Base-by-base conservation (phyloP, 148 eudicot genomes). In the Cornus suecica region DNA sequence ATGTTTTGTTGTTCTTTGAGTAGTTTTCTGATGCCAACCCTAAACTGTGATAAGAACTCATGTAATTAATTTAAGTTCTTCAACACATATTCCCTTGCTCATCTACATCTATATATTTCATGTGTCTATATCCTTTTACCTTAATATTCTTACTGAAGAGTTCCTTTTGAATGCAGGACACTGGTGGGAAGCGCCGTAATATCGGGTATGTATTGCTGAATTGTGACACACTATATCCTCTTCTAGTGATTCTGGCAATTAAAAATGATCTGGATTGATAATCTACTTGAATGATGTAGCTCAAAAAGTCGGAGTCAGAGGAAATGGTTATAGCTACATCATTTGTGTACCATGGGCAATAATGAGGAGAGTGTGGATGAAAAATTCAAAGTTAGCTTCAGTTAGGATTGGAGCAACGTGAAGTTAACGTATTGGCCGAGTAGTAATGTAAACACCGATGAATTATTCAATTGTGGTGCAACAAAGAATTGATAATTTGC, bases 261-360 rank as follows among this genome's bases (percentile, higher is more conserved):
- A 5, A 29, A 52, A 32, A 20, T 67, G 42, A 58, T 54, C 31
- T 18, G 52, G 51, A 56, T 63, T 51, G 61, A 66, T 3, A 24
- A 26, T 56, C 28, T 58, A 29, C 9, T 70, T 72, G 18, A 4
- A 42, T 81, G 72, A 10, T 83, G 77, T 89, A 94, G 98, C 45
- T 70, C 88, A 25, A 94, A 85, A 82, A 78, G 91, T 30, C 82
- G 89, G 76, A 92, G 90, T 77, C 92, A 92, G 83, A 89, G 97
- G n/a, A n/a, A n/a, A n/a, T n/a, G n/a, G n/a, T n/a, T n/a, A n/a
- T n/a, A n/a, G n/a, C n/a, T n/a, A n/a, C n/a, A n/a, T n/a, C n/a
- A n/a, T n/a, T n/a, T n/a, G n/a, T n/a, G n/a, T n/a, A n/a, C n/a
- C n/a, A n/a, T n/a, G n/a, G n/a, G n/a, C n/a, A n/a, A n/a, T n/a